A percentile compares a stretch with the other conserved stretches of the same genome.
Evolutionary conservation across 306 rosid species (phyloP).

Genomic region (Quercus suber): DNA sequence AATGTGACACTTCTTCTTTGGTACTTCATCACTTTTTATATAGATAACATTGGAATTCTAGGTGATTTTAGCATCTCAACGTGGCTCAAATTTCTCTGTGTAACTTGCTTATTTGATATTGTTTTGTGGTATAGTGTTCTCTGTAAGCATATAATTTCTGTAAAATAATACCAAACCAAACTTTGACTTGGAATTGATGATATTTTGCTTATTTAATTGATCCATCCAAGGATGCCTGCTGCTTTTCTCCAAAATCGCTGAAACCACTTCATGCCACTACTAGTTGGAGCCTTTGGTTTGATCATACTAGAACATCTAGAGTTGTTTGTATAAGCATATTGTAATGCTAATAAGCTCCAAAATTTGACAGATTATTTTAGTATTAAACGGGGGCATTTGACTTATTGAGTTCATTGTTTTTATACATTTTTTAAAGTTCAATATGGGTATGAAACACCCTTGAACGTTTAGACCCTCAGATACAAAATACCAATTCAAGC

Average conservation of each 20-base stretch:
- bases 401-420: too few species aligned
- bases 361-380: background rate
- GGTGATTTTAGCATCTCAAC: conserved; percentile 7
- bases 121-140: background rate
- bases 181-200: background rate
- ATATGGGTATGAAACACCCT: too few species aligned
- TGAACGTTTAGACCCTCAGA: too few species aligned
- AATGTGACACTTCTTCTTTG: background rate
- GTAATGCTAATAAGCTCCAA: background rate
- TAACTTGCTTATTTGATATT: background rate
- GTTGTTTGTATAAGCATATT: background rate
- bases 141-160: background rate
- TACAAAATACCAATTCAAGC: too few species aligned
- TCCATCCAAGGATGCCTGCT: background rate
- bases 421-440: too few species aligned
- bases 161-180: background rate
- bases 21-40: background rate
- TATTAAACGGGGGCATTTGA: too few species aligned
- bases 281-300: conserved; percentile 1
- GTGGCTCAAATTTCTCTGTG: background rate
- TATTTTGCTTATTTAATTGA: background rate
- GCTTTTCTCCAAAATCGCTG: background rate
- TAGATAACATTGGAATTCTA: background rate
- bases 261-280: background rate
- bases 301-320: background rate